Evolutionary conservation across 1,284 basidiomycete species (phyloP).

Genomic region (Melampsora americana): DNA sequence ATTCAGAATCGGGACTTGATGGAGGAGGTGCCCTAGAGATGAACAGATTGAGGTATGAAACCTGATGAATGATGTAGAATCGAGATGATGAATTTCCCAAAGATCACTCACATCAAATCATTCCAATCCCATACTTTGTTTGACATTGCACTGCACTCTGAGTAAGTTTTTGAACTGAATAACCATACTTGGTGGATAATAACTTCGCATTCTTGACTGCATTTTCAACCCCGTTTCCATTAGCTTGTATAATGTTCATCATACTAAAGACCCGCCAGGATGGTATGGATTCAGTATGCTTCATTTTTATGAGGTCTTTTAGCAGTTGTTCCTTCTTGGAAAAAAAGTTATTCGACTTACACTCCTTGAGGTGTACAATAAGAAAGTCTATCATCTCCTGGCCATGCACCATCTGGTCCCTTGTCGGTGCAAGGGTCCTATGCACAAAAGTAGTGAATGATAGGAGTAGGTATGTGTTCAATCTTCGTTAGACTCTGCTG

Average conservation of each 20-base stretch:
- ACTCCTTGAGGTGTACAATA: conserved; percentile 14
- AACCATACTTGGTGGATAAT: too few relatives aligned
- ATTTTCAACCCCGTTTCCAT: neutral
- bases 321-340: neutral
- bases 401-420: conserved; percentile 27
- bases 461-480: neutral
- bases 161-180: too few relatives aligned
- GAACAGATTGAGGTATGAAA: too few relatives aligned
- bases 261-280: neutral
- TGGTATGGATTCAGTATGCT: neutral
- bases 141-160: too few relatives aligned
- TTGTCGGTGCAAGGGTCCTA: conserved; percentile 1
- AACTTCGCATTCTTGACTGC: too few relatives aligned
- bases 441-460: neutral
- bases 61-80: too few relatives aligned
- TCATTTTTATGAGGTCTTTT: neutral
- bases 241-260: conserved; percentile 28
- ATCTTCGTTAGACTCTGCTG: neutral
- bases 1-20: conserved; percentile 3
- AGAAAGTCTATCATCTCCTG: conserved; percentile 23
- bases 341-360: conserved; percentile 5
- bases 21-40: too few relatives aligned
- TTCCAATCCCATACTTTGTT: too few relatives aligned
- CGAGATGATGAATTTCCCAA: too few relatives aligned
- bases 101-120: too few relatives aligned